A percentile compares a stretch with the other conserved stretches of the same genome.
These are phyloP conservation scores for Ceriops decandra DNA, from an alignment of 345 rosid species.

Conservation along the genomic window DNA sequence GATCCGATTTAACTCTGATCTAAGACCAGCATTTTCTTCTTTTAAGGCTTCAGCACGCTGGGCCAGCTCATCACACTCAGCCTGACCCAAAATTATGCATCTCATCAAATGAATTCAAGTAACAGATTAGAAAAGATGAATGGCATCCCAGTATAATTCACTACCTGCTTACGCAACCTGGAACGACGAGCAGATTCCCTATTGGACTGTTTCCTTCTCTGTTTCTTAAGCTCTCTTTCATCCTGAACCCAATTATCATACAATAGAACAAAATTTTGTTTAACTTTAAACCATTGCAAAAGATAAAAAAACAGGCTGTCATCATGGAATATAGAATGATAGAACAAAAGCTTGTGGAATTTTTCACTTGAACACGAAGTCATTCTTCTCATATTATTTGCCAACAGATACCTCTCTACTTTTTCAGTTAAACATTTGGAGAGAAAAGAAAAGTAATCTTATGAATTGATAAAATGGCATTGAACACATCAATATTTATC, in stretches of 20 bases:
- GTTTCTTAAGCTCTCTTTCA: conserved; percentile 91
- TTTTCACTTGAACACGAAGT: too few relatives aligned
- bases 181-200: conserved; percentile 98
- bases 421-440: neutral
- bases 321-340: neutral
- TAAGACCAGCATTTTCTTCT: conserved; percentile 77
- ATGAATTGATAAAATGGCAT: neutral
- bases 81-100: conserved; percentile 48
- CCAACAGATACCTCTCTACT: neutral
- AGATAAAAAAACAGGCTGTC: neutral
- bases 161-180: conserved; percentile 96
- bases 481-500: neutral
- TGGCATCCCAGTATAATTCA: conserved; percentile 7
- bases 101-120: conserved; percentile 19
- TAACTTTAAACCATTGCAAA: neutral
- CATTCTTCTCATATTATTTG: neutral
- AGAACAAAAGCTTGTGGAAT: too few relatives aligned
- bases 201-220: conserved; percentile 95
- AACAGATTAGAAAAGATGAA: conserved; percentile 3
- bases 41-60: conserved; percentile 76
- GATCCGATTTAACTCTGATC: conserved; percentile 75
- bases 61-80: conserved; percentile 97
- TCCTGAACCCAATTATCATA: conserved; percentile 44
- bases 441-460: too few relatives aligned
- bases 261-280: neutral